phyloP scores from a whole-genome alignment of 75 land plant genomes.

The Cunninghamia lanceolata region DNA sequence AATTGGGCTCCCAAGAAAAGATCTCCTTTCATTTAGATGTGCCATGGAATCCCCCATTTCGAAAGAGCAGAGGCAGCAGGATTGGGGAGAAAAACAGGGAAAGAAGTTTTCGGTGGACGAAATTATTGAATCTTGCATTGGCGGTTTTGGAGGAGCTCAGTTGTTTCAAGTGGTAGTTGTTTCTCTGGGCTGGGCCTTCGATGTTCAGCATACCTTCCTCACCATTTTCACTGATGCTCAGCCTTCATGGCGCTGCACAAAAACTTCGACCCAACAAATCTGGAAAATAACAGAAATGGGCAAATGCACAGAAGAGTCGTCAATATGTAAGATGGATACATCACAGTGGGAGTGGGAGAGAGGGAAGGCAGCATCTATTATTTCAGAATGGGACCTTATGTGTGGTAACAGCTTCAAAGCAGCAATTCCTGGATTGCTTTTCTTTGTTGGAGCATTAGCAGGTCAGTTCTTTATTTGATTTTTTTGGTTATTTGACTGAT shows the following conservation, averaged over 20 bases:
- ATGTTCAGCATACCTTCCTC: constrained; percentile 64
- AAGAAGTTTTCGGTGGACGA: constrained; percentile 34
- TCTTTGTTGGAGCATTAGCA: constrained; percentile 44
- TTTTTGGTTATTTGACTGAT: too few species aligned
- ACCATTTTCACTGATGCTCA: constrained; percentile 48
- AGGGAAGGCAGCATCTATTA: constrained; percentile 16
- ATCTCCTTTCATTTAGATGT: too few species aligned
- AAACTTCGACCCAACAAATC: background rate
- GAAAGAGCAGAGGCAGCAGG: too few species aligned
- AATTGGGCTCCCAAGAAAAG: too few species aligned
- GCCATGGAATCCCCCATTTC: too few species aligned
- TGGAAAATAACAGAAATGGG: background rate
- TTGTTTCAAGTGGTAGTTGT: constrained; percentile 40
- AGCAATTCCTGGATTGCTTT: constrained; percentile 42
- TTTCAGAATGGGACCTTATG: constrained; percentile 47
- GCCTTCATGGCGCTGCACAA: constrained; percentile 42
- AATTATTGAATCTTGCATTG: constrained; percentile 26
- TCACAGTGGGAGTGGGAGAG: constrained; percentile 39
- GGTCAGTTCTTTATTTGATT: constrained; percentile 6
- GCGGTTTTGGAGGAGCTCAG: constrained; percentile 28
- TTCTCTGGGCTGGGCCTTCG: constrained; percentile 51
- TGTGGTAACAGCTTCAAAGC: constrained; percentile 21
- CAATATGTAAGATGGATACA: constrained; percentile 26
- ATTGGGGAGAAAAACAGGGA: too few species aligned
- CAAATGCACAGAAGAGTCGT: constrained; percentile 15